Base-by-base conservation (phyloP, 202 grass and related monocot species). In the Elaeis oleifera region DNA sequence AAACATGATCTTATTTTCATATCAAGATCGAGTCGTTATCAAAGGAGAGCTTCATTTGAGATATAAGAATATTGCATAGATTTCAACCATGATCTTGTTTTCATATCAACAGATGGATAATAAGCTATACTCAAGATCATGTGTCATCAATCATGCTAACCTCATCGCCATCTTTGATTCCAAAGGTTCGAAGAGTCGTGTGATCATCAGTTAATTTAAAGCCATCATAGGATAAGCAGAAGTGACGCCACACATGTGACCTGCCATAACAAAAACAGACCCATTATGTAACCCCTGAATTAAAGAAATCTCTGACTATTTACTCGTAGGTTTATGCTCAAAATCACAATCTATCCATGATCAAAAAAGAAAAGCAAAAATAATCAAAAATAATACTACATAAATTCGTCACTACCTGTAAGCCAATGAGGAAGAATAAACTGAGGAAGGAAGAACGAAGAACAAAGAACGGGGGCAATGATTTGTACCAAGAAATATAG, bases 171-270 rank as follows among this genome's bases (percentile, higher is more conserved):
- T 97, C 94, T 75, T 54, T 86, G 27, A 97, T 92, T 32, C 88
- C 82, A 65, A 92, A 78, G 5, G 63, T 66, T 71, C 77, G 74
- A 76, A 99, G 65, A 58, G 70, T 71, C 55, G 77, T 75, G 62
- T 82, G 83, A 39, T 89, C 94, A 78, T 89, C 77, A 1, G 78
- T 99, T 68, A 99, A 58, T 64, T 82, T 99, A 54, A 73, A 63
- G 39, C 78, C 79, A 71, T 81, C 77, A 68, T 77, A 86, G 68
- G 82, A 86, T 76, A 99, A 80, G 76, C 85, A 99, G 67, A 99
- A 99, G 67, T 99, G 85, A 69, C 88, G 78, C 94, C 94, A 99
- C 39, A 99, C 88, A 57, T 92, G 82, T 44, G 69, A 84, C 94
- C 88, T 92, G 73, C 5, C 18, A 66, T 21, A 16, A n/a, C 16